phyloP scores from a whole-genome alignment of 768 basidiomycete genomes.

The Boletales sp. region DNA sequence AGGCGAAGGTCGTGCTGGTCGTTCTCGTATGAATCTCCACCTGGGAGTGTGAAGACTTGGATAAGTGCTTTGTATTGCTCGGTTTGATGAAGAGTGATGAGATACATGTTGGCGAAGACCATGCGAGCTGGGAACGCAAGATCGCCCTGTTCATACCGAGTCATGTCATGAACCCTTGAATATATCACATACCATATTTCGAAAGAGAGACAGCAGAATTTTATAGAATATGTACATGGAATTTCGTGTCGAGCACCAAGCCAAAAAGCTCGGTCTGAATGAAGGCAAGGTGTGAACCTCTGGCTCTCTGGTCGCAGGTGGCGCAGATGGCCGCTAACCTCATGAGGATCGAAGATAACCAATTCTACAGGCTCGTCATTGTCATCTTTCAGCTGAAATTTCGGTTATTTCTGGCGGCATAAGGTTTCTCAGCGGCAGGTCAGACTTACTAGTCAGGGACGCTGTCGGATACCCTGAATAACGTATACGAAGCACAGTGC shows the following conservation, averaged over 20 bases:
- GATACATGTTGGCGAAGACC: neutral
- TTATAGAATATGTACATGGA: neutral
- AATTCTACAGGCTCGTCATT: neutral
- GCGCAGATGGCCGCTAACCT: no score
- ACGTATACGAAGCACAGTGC: neutral
- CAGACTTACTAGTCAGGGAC: neutral
- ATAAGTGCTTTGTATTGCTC: no score
- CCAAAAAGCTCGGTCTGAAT: accelerated
- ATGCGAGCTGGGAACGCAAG: neutral
- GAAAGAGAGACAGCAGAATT: neutral
- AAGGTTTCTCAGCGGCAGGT: neutral
- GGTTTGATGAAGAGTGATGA: neutral
- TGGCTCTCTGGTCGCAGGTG: accelerated
- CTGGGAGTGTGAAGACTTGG: neutral
- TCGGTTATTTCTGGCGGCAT: neutral
- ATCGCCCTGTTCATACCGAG: neutral
- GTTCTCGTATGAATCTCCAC: neutral
- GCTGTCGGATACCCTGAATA: neutral
- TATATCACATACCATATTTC: neutral
- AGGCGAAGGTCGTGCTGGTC: neutral
- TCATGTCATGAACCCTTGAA: constrained; percentile 13
- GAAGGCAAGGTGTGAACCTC: neutral
- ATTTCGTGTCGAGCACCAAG: constrained; percentile 1
- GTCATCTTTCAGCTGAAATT: neutral
- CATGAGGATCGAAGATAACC: neutral